Conservation (phyloP, 495 filamentous ascomycete genomes). For the Articulospora tetracladia region DNA sequence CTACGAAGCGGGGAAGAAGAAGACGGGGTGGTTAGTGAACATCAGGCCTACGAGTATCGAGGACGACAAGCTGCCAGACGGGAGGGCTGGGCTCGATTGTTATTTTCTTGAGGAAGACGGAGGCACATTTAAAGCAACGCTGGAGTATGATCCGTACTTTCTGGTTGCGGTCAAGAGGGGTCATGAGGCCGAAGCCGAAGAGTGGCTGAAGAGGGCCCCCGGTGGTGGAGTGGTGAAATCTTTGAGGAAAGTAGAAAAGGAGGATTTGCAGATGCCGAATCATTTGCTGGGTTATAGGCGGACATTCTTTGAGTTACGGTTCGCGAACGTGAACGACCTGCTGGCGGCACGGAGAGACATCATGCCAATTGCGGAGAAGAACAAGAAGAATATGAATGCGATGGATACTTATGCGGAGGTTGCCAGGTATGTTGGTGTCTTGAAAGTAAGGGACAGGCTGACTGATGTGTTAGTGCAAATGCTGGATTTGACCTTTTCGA, state of each 20-base stretch:
- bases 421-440: constrained; percentile 59
- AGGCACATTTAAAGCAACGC: constrained; percentile 89
- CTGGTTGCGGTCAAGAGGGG: constrained; percentile 85
- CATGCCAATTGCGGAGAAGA: constrained; percentile 92
- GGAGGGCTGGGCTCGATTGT: constrained; percentile 84
- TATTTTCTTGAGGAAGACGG: constrained; percentile 97
- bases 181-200: constrained; percentile 88
- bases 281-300: constrained; percentile 88
- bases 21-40: constrained; percentile 90
- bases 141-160: constrained; percentile 97
- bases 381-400: constrained; percentile 87
- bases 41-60: constrained; percentile 86
- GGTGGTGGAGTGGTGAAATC: constrained; percentile 83
- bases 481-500: constrained; percentile 96
- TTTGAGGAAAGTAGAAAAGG: constrained; percentile 76
- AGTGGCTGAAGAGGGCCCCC: constrained; percentile 80
- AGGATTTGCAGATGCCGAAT: constrained; percentile 94
- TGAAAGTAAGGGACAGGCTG: constrained; percentile 17
- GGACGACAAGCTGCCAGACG: constrained; percentile 66
- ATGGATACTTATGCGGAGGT: constrained; percentile 99
- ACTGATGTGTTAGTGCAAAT: constrained; percentile 57
- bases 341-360: constrained; percentile 77
- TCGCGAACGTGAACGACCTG: constrained; percentile 82
- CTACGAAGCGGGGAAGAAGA: constrained; percentile 84
- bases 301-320: constrained; percentile 79